phyloP scores from a whole-genome alignment of 352 stramenopile genomes.

The Blastocystis sp. region DNA sequence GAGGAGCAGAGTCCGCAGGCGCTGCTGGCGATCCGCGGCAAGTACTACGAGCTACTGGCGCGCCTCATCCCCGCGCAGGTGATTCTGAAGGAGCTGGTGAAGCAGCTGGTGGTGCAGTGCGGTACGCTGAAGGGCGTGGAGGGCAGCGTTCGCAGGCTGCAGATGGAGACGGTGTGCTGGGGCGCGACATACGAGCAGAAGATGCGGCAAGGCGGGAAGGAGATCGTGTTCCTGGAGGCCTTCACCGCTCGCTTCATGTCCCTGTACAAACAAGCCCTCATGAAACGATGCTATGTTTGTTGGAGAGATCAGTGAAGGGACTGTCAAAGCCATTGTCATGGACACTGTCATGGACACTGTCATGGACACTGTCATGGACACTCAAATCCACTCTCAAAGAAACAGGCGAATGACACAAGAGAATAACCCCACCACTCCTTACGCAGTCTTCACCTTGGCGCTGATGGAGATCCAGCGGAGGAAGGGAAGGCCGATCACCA shows the following conservation, averaged over 20 bases:
- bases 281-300: constrained; percentile 74
- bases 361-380: no score
- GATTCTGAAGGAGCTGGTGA: constrained; percentile 85
- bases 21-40: constrained; percentile 87
- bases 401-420: no score
- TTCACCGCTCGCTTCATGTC: constrained; percentile 98
- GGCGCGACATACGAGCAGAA: constrained; percentile 88
- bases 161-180: constrained; percentile 87
- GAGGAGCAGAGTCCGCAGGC: constrained; percentile 88
- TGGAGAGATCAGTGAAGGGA: background rate
- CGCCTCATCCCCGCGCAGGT: constrained; percentile 96
- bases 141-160: constrained; percentile 75
- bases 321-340: no score
- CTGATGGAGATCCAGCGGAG: background rate
- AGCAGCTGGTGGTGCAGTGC: constrained; percentile 81
- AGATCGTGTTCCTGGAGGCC: constrained; percentile 98
- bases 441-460: background rate
- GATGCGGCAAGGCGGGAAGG: constrained; percentile 88
- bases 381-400: no score
- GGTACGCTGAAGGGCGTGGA: constrained; percentile 74
- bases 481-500: constrained; percentile 8
- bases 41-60: constrained; percentile 94
- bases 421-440: no score
- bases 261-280: constrained; percentile 96
- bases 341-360: no score